phyloP scores from a whole-genome alignment of 2,329 filamentous ascomycete genomes.

The Hymenoscyphus occultus region DNA sequence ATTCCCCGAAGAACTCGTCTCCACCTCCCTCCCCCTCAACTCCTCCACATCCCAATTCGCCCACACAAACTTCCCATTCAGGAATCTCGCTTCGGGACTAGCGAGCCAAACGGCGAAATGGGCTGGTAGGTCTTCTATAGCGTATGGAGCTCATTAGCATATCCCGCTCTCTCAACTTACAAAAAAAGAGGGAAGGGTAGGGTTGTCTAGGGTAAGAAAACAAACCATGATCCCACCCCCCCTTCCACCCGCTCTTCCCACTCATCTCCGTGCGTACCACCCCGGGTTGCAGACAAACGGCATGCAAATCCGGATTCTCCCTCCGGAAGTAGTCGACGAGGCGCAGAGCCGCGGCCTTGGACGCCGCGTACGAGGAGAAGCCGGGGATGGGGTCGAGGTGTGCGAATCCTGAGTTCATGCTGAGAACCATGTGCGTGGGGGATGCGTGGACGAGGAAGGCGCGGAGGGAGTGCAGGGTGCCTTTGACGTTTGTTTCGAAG shows the following conservation, averaged over 20 bases:
- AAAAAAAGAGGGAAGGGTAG: neutral
- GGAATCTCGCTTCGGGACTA: slow-evolving; percentile 43
- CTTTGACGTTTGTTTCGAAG: slow-evolving; percentile 17
- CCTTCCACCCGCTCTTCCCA: neutral
- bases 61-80: slow-evolving; percentile 46
- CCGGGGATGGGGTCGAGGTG: slow-evolving; percentile 18
- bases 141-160: neutral
- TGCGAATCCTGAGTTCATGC: neutral
- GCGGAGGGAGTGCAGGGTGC: slow-evolving; percentile 5
- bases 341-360: slow-evolving; percentile 42
- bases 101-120: slow-evolving; percentile 26
- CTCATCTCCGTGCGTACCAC: slow-evolving; percentile 14
- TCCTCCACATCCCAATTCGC: slow-evolving; percentile 51
- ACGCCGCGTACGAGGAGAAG: slow-evolving; percentile 40
- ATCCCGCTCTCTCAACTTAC: neutral
- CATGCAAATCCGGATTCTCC: slow-evolving; percentile 41
- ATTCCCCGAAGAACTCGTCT: slow-evolving; percentile 11
- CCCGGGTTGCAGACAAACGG: slow-evolving; percentile 46
- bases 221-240: neutral
- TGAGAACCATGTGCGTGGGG: slow-evolving; percentile 2
- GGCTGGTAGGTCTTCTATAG: slow-evolving; percentile 21
- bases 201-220: neutral
- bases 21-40: slow-evolving; percentile 38
- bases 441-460: slow-evolving; percentile 9
- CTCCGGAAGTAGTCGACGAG: slow-evolving; percentile 42